phyloP scores from a whole-genome alignment of 208 protist genomes.

The Trypanosoma cruzi region DNA sequence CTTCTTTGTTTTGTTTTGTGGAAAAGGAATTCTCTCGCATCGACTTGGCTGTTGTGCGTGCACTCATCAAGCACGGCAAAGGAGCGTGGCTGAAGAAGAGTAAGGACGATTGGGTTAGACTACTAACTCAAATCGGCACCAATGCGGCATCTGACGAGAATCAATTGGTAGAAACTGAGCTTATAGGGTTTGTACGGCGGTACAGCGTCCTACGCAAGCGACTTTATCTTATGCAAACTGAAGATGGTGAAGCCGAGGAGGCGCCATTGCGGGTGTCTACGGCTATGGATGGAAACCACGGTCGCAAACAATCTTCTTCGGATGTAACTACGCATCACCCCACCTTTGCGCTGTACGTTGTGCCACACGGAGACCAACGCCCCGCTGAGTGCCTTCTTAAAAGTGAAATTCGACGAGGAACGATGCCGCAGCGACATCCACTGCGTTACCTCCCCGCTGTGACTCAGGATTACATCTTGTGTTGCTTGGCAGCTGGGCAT shows the following conservation, averaged over 20 bases:
- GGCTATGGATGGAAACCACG: neutral
- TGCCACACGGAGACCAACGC: conserved; percentile 29
- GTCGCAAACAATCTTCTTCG: neutral
- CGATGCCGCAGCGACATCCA: conserved; percentile 10
- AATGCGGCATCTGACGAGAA: conserved; percentile 1
- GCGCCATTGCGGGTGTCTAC: neutral
- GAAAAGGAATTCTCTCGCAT: conserved; percentile 66
- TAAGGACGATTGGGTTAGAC: conserved; percentile 39
- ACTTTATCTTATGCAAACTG: conserved; percentile 8
- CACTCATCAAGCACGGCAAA: conserved; percentile 66
- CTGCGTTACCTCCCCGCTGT: conserved; percentile 33
- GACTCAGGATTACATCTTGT: conserved; percentile 39
- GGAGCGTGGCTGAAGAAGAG: conserved; percentile 58
- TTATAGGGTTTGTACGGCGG: conserved; percentile 24
- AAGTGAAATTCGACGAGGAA: neutral
- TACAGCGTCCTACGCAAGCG: conserved; percentile 6
- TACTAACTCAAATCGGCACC: conserved; percentile 16
- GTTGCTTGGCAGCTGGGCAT: conserved; percentile 46
- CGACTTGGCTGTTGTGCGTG: conserved; percentile 64
- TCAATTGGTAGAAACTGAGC: conserved; percentile 27
- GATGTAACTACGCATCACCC: neutral
- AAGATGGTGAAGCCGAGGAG: neutral
- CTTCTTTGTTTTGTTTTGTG: conserved; percentile 60
- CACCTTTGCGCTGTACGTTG: conserved; percentile 15
- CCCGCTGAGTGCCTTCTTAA: conserved; percentile 12